Percentiles rank a stretch among this genome's conserved stretches.
Conservation (phyloP, 2,329 filamentous ascomycete species). For the Drechslera avenae region DNA sequence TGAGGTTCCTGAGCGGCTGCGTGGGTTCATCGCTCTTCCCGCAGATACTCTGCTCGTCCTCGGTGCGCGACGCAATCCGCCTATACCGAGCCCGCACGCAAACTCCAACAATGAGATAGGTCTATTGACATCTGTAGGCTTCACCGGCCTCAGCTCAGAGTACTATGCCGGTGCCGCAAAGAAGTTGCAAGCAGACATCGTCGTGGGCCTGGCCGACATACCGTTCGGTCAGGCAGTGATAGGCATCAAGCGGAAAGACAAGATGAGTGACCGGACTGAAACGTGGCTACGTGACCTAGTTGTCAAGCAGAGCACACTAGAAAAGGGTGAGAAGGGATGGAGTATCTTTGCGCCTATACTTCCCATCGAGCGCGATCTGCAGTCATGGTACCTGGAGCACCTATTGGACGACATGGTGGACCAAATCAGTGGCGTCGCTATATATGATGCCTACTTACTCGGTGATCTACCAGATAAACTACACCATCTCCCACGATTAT, state of each 20-base stretch:
- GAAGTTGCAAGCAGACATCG: constrained; percentile 77
- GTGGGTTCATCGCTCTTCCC: constrained; percentile 77
- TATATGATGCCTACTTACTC: constrained; percentile 76
- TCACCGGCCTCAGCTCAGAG: constrained; percentile 69
- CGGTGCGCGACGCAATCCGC: constrained; percentile 76
- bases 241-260: constrained; percentile 73
- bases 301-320: constrained; percentile 45
- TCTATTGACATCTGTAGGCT: constrained; percentile 86
- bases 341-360: constrained; percentile 68
- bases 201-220: constrained; percentile 76
- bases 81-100: constrained; percentile 69
- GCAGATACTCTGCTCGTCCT: constrained; percentile 70
- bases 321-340: constrained; percentile 35
- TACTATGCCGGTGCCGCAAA: constrained; percentile 72
- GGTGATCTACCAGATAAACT: constrained; percentile 69
- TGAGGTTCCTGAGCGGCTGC: constrained; percentile 60
- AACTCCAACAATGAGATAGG: constrained; percentile 75
- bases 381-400: constrained; percentile 79
- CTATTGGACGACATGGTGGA: constrained; percentile 67
- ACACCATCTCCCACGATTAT: constrained; percentile 70
- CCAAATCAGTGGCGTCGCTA: constrained; percentile 67
- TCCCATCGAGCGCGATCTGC: constrained; percentile 73
- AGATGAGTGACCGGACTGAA: constrained; percentile 86
- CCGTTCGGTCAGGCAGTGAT: constrained; percentile 63
- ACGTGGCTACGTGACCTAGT: constrained; percentile 77